phyloP scores from a whole-genome alignment of 495 filamentous ascomycete species.

The Copromyces sp. region DNA sequence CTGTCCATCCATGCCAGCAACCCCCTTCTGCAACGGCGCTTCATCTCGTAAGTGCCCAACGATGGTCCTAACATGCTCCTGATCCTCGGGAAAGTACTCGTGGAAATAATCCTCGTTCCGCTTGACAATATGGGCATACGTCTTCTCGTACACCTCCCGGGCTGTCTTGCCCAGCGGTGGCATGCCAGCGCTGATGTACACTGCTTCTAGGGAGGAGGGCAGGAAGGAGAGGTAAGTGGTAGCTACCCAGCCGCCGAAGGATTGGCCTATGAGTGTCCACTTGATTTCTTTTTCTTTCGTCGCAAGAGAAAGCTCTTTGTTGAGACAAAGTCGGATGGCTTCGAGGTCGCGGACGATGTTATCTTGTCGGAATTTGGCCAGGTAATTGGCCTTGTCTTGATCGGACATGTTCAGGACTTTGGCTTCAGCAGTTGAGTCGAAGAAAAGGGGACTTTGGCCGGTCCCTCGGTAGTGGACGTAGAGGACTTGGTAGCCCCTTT shows the following conservation, averaged over 20 bases:
- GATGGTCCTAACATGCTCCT: constrained; percentile 53
- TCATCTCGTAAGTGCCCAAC: constrained; percentile 46
- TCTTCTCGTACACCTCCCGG: constrained; percentile 59
- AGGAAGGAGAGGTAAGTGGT: constrained; percentile 70
- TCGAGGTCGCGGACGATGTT: constrained; percentile 82
- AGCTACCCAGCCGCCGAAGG: constrained; percentile 78
- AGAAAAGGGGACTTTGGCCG: constrained; percentile 64
- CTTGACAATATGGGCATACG: constrained; percentile 47
- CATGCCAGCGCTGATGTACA: constrained; percentile 72
- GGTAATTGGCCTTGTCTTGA: constrained; percentile 54
- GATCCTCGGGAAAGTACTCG: constrained; percentile 62
- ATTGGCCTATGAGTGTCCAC: constrained; percentile 74
- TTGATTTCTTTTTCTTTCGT: constrained; percentile 49
- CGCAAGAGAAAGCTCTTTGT: background rate
- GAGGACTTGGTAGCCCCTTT: constrained; percentile 70
- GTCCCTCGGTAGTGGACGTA: constrained; percentile 81
- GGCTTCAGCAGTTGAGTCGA: constrained; percentile 42
- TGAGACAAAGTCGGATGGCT: constrained; percentile 58
- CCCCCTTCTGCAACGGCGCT: constrained; percentile 37
- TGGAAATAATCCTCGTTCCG: constrained; percentile 62
- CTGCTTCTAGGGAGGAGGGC: constrained; percentile 60
- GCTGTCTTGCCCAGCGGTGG: constrained; percentile 59
- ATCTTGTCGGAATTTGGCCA: constrained; percentile 77
- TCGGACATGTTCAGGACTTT: constrained; percentile 8
- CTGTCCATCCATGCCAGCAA: constrained; percentile 34